phyloP scores from a whole-genome alignment of 2,329 filamentous ascomycete genomes.

The Aspergillus pseudonomiae region DNA sequence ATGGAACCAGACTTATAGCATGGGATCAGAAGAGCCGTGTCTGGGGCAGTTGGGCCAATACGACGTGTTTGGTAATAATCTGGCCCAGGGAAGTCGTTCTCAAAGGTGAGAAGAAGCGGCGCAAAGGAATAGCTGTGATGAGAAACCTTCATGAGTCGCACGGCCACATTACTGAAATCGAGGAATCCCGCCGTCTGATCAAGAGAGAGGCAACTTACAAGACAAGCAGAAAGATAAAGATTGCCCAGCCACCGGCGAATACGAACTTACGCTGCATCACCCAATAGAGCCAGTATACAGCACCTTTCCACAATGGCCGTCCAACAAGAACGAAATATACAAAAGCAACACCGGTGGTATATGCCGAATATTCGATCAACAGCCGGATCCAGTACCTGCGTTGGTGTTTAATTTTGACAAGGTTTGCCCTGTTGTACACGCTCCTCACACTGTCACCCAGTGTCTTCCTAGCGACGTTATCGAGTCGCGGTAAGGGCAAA shows the following conservation, averaged over 20 bases:
- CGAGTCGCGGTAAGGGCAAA: not conserved
- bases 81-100: slow-evolving; percentile 32
- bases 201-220: slow-evolving; percentile 30
- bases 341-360: slow-evolving; percentile 40
- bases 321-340: slow-evolving; percentile 53
- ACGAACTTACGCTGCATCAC: slow-evolving; percentile 45
- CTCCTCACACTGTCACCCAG: slow-evolving; percentile 11
- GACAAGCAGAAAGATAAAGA: slow-evolving; percentile 41
- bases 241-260: slow-evolving; percentile 45
- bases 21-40: slow-evolving; percentile 51
- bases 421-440: slow-evolving; percentile 14
- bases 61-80: slow-evolving; percentile 19
- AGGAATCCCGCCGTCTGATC: not conserved
- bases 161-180: not conserved
- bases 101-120: slow-evolving; percentile 37
- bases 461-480: not conserved
- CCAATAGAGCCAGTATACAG: slow-evolving; percentile 48
- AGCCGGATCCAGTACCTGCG: slow-evolving; percentile 40
- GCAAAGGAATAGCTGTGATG: slow-evolving; percentile 32
- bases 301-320: slow-evolving; percentile 50
- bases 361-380: slow-evolving; percentile 44
- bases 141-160: not conserved
- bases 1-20: slow-evolving; percentile 52
- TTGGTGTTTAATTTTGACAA: slow-evolving; percentile 22
- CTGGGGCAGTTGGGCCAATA: slow-evolving; percentile 26